Base-by-base conservation (phyloP, 2,329 filamentous ascomycete species). In the Cordyceps farinosa region DNA sequence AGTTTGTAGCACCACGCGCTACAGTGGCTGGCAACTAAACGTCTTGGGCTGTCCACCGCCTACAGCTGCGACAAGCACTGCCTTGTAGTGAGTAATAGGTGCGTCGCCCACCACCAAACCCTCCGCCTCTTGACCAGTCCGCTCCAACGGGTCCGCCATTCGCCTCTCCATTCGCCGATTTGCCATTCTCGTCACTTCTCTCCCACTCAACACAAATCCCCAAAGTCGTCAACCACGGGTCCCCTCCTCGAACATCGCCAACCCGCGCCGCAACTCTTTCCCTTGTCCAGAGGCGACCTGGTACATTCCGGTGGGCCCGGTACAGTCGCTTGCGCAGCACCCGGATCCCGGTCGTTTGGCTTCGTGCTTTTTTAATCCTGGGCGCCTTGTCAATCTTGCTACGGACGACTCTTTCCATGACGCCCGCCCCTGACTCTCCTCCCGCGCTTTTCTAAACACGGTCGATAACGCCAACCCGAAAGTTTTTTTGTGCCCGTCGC, bases 261-360 rank as follows among this genome's bases (percentile, higher is more conserved):
- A 22, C 45, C 22, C 45, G 30, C 54, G 36, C n/a, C n/a, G 10
- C 44, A 48, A 22, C 30, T 34, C 34, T 5, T 60, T 29, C 38
- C 3, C 36, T 55, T 22, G 32, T 34, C 34, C 17, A 60, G 56
- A 47, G 27, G 44, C 45, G 32, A 51, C 56, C 29, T 60, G 36
- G 56, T 51, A 51, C 47, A 30, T 60, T 51, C 34, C 42, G 45
- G 58, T 61, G 58, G 58, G 58, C 58, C 58, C 48, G 48, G 36
- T 32, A 22, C 48, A 53, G 58, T 61, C 48, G 48, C 38, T 53
- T 61, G 58, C 47, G 58, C 48, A 51, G 22, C 58, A 11, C 48
- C 48, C 47, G 58, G 48, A 45, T 42, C 47, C 58, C 17, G 47
- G 38, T 27, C 15, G 22, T 59, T 51, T 29, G 13, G 27, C 22